Evolutionary conservation across 1,284 basidiomycete genomes (phyloP).

Genomic region (Fomitopsis pinicola): DNA sequence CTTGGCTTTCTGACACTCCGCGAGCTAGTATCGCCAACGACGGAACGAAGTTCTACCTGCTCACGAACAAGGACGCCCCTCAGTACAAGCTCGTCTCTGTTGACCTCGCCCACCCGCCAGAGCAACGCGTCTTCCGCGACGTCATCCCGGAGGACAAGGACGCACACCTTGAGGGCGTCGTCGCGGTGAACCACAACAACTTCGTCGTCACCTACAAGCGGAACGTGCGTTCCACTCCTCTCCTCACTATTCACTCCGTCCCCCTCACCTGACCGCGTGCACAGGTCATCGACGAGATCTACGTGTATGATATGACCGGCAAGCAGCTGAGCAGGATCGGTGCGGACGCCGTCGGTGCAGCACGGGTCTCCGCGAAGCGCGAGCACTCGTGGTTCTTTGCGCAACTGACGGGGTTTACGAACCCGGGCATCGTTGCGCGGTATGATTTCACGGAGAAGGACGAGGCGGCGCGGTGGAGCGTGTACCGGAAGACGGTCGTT

Average conservation of each 20-base stretch:
- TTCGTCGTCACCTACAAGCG: constrained; percentile 69
- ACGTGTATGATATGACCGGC: constrained; percentile 67
- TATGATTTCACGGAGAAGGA: constrained; percentile 53
- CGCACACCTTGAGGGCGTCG: constrained; percentile 52
- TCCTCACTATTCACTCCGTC: background rate
- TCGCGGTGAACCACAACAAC: constrained; percentile 52
- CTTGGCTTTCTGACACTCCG: background rate
- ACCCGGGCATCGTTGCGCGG: constrained; percentile 63
- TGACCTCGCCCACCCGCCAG: constrained; percentile 48
- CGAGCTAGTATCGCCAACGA: constrained; percentile 59
- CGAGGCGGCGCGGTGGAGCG: constrained; percentile 48
- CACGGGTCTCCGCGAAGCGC: constrained; percentile 50
- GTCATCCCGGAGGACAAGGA: constrained; percentile 72
- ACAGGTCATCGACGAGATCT: constrained; percentile 80
- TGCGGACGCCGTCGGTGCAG: constrained; percentile 69
- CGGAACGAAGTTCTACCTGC: constrained; percentile 59
- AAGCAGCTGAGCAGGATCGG: constrained; percentile 54
- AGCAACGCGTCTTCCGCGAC: constrained; percentile 46
- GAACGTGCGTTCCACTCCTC: constrained; percentile 46
- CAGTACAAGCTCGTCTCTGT: constrained; percentile 65
- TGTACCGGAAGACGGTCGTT: constrained; percentile 59
- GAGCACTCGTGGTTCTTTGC: constrained; percentile 68
- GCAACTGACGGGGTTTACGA: constrained; percentile 67
- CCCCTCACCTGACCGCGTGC: background rate
- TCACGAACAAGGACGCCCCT: constrained; percentile 65